Conservation (phyloP, 2,329 filamentous ascomycete genomes). For the Seiridium unicorne region DNA sequence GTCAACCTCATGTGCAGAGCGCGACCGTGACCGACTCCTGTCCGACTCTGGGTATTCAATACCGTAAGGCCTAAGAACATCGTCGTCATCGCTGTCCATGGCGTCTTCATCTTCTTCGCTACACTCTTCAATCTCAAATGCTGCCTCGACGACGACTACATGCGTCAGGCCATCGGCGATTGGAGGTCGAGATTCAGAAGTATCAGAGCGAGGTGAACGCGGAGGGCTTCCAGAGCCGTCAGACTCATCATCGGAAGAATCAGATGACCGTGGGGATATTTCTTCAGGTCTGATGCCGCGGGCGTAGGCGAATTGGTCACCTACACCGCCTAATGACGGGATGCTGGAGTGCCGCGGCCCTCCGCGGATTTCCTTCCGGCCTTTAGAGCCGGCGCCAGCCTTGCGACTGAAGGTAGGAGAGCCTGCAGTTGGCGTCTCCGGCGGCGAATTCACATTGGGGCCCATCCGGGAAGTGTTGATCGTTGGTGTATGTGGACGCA, state of each 20-base stretch:
- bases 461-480: slow-evolving; percentile 19
- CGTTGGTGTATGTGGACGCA: slow-evolving; percentile 28
- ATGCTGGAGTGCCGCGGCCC: slow-evolving; percentile 28
- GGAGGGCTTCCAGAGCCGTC: slow-evolving; percentile 22
- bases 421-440: slow-evolving; percentile 36
- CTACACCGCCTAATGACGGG: slow-evolving; percentile 24
- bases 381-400: slow-evolving; percentile 10
- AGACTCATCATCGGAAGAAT: slow-evolving; percentile 23
- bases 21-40: slow-evolving; percentile 23
- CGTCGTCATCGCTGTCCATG: slow-evolving; percentile 22
- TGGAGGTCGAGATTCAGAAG: slow-evolving; percentile 17
- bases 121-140: slow-evolving; percentile 28
- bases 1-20: slow-evolving; percentile 23
- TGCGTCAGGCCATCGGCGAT: slow-evolving; percentile 16
- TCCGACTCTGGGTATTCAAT: slow-evolving; percentile 28
- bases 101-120: slow-evolving; percentile 21
- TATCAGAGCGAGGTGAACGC: slow-evolving; percentile 24
- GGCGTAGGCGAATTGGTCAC: slow-evolving; percentile 26
- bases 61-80: slow-evolving; percentile 24
- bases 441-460: slow-evolving; percentile 34
- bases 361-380: slow-evolving; percentile 16
- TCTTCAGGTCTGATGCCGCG: slow-evolving; percentile 26
- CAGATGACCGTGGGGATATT: slow-evolving; percentile 28
- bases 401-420: slow-evolving; percentile 25
- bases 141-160: slow-evolving; percentile 12